These are phyloP conservation scores for Candida sp. DNA, from an alignment of 1,139 yeast species.

Conservation along the genomic window DNA sequence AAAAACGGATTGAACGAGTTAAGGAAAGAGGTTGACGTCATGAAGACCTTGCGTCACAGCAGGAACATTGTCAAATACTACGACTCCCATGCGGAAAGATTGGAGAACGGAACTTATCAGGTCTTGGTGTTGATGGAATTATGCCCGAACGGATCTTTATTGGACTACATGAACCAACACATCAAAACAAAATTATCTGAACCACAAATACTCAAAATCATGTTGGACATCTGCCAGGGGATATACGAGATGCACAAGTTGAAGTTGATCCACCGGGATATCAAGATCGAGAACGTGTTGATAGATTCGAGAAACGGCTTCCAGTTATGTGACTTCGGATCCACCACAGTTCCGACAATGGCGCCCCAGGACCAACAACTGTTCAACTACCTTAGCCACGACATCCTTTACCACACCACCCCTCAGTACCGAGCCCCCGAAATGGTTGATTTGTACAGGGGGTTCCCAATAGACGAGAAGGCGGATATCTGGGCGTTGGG, in stretches of 20 bases:
- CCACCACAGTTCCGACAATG: slow-evolving; percentile 62
- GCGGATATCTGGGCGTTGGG: slow-evolving; percentile 89
- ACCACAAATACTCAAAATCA: slow-evolving; percentile 64
- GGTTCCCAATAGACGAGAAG: slow-evolving; percentile 73
- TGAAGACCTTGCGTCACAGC: slow-evolving; percentile 66
- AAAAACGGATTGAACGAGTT: slow-evolving; percentile 67
- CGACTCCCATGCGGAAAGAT: slow-evolving; percentile 78
- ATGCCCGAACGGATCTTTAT: slow-evolving; percentile 71
- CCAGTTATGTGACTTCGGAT: slow-evolving; percentile 81
- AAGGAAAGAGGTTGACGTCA: slow-evolving; percentile 80
- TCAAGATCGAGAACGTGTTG: slow-evolving; percentile 79
- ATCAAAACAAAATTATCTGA: slow-evolving; percentile 67
- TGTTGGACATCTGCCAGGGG: slow-evolving; percentile 72
- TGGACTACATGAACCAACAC: slow-evolving; percentile 77
- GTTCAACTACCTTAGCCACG: slow-evolving; percentile 62
- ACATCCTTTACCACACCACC: slow-evolving; percentile 75
- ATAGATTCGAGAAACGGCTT: slow-evolving; percentile 59
- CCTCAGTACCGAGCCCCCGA: slow-evolving; percentile 87
- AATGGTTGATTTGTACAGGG: slow-evolving; percentile 74
- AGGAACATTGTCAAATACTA: slow-evolving; percentile 67
- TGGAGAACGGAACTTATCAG: slow-evolving; percentile 62
- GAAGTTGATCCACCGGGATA: slow-evolving; percentile 71
- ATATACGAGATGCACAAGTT: slow-evolving; percentile 74
- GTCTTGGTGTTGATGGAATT: slow-evolving; percentile 80
- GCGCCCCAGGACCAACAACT: slow-evolving; percentile 72